A percentile compares a stretch with the other conserved stretches of the same genome.
Evolutionary conservation across 2,329 filamentous ascomycete species (phyloP).

Genomic region (Capronia epimyces): DNA sequence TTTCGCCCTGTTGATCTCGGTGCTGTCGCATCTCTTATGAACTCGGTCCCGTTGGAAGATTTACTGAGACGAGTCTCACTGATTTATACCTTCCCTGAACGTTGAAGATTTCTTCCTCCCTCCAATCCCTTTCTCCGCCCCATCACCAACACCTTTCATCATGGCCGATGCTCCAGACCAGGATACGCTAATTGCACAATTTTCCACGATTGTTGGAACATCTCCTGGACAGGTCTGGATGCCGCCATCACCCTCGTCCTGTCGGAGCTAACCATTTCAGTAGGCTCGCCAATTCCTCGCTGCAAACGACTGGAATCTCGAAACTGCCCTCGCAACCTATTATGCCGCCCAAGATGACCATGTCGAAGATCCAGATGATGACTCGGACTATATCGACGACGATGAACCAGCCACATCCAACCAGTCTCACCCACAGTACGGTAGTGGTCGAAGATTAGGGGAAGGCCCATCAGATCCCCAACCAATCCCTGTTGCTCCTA

Average conservation of each 20-base stretch:
- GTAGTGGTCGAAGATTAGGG: slow-evolving; percentile 34
- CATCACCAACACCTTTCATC: slow-evolving; percentile 2
- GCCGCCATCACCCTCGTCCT: not conserved
- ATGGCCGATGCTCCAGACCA: slow-evolving; percentile 27
- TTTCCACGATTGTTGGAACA: slow-evolving; percentile 53
- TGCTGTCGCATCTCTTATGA: too few relatives aligned
- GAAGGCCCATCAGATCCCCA: slow-evolving; percentile 29
- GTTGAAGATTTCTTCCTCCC: slow-evolving; percentile 13
- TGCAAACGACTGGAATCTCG: slow-evolving; percentile 61
- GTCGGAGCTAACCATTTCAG: slow-evolving; percentile 2
- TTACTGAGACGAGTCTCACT: too few relatives aligned
- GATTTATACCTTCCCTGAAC: not conserved
- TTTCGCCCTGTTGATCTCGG: too few relatives aligned
- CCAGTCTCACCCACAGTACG: slow-evolving; percentile 17
- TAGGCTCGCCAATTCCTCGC: slow-evolving; percentile 65
- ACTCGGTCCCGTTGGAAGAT: too few relatives aligned
- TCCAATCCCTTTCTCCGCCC: not conserved
- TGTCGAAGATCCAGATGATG: slow-evolving; percentile 20
- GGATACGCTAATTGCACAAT: slow-evolving; percentile 47
- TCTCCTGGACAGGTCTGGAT: slow-evolving; percentile 44
- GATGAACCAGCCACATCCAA: slow-evolving; percentile 23
- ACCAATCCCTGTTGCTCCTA: slow-evolving; percentile 28
- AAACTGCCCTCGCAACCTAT: slow-evolving; percentile 57
- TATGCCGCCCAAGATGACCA: slow-evolving; percentile 47
- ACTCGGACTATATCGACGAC: slow-evolving; percentile 31